Base-by-base conservation (phyloP, 805 yeast genomes). In the Kodamaea jinghongensis region DNA sequence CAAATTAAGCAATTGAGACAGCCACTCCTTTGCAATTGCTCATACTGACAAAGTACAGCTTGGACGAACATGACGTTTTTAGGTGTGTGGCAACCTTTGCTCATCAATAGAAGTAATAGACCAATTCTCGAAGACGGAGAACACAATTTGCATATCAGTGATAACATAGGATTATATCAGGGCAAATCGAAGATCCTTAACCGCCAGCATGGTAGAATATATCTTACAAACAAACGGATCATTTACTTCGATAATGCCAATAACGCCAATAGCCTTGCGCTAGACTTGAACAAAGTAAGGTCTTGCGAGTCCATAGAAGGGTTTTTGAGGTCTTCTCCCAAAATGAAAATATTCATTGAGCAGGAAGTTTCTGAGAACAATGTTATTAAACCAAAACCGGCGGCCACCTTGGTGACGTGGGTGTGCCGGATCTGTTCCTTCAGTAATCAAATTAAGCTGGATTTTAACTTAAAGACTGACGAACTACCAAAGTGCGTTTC, bases 361-460 rank as follows among this genome's bases (percentile, higher is more conserved):
- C 47, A n/a, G 5, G 35, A 32, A 11, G 17, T 10, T 12, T 17
- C 28, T 11, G 35, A 32, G 5, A 28, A 28, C 35, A 28, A 32
- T 7, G 35, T 38, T 14, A 35, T 20, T n/a, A n/a, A 3, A 26
- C 31, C 16, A 11, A 17, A 27, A 2, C 17, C 13, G 4, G 23
- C 23, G 23, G 35, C 20, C 39, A n/a, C 22, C 36, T 26, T 31
- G 39, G 31, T 32, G 10, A 16, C 34, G 10, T 91, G 99, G 99
- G 73, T 75, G 1, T 91, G 99, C 58, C 83, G 84, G n/a, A 90
- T 93, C 3, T 91, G 99, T 60, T 78, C 79, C n/a, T 85, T 70
- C 55, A 69, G 81, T 17, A 87, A 88, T 52, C 60, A 53, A 32
- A 44, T 60, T 16, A 28, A 43, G 6, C 33, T 47, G 10, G 46